These are phyloP conservation scores for Fusarium nurragi DNA, from an alignment of 2,329 filamentous ascomycete genomes.

Conservation along the genomic window DNA sequence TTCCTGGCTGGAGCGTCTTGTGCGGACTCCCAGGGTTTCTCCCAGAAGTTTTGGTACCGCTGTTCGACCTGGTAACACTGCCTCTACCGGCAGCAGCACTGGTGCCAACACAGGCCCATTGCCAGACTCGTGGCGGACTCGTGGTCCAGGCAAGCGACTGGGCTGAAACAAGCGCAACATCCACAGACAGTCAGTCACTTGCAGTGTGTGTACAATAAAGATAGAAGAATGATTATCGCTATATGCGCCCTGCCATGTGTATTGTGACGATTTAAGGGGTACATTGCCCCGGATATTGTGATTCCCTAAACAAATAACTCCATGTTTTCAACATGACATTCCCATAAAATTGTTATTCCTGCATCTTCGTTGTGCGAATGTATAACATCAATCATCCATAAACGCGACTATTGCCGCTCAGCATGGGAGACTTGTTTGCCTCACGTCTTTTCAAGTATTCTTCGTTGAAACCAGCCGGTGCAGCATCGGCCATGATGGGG, in stretches of 20 bases:
- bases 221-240: slow-evolving; percentile 11
- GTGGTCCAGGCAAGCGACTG: slow-evolving; percentile 70
- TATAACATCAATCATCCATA: slow-evolving; percentile 22
- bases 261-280: not conserved
- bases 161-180: slow-evolving; percentile 52
- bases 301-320: slow-evolving; percentile 31
- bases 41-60: slow-evolving; percentile 63
- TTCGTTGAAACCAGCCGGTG: not conserved
- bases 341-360: not conserved
- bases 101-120: slow-evolving; percentile 60
- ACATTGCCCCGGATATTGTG: not conserved
- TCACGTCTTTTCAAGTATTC: slow-evolving; percentile 9
- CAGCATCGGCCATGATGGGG: not conserved
- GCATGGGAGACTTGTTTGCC: slow-evolving; percentile 16
- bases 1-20: slow-evolving; percentile 72
- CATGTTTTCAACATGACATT: slow-evolving; percentile 12
- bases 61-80: slow-evolving; percentile 51
- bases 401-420: slow-evolving; percentile 27
- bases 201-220: not conserved
- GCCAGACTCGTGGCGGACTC: slow-evolving; percentile 70
- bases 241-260: not conserved
- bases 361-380: not conserved
- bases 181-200: not conserved
- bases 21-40: slow-evolving; percentile 55
- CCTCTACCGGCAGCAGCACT: slow-evolving; percentile 52